A percentile compares a stretch with the other conserved stretches of the same genome.
Evolutionary conservation across 1,139 yeast genomes (phyloP).

Genomic region (Candida gigantensis): DNA sequence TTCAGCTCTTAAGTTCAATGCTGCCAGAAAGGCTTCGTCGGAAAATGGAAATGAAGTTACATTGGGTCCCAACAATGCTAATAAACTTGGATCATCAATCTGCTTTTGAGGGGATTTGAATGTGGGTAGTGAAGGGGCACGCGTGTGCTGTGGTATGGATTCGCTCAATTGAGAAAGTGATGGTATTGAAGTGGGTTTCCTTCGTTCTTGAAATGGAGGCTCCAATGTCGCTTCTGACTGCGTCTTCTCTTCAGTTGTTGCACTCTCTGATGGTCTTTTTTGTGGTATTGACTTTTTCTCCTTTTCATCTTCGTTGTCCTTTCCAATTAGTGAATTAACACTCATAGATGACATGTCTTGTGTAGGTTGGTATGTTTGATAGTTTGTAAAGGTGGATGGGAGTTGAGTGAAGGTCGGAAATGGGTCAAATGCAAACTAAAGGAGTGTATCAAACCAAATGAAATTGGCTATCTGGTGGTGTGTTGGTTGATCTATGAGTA

Average conservation of each 20-base stretch:
- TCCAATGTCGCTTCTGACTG: slow-evolving; percentile 1
- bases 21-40: slow-evolving; percentile 62
- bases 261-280: slow-evolving; percentile 2
- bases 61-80: slow-evolving; percentile 53
- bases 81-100: slow-evolving; percentile 19
- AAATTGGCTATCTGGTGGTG: too few relatives aligned
- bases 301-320: slow-evolving; percentile 8
- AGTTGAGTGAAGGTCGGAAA: not conserved
- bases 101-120: slow-evolving; percentile 8
- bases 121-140: slow-evolving; percentile 4
- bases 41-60: slow-evolving; percentile 58
- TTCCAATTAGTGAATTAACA: slow-evolving; percentile 17
- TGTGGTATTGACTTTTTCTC: slow-evolving; percentile 5
- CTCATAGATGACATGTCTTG: slow-evolving; percentile 16
- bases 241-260: not conserved
- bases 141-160: slow-evolving; percentile 5
- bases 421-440: not conserved
- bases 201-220: slow-evolving; percentile 8
- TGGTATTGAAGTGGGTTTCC: slow-evolving; percentile 7
- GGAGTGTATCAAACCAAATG: too few relatives aligned
- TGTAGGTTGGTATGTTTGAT: not conserved
- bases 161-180: slow-evolving; percentile 10
- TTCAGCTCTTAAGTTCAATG: slow-evolving; percentile 65
- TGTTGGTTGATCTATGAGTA: too few relatives aligned
- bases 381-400: slow-evolving; percentile 1